phyloP scores from a whole-genome alignment of 805 yeast genomes.

The Kregervanrija fluxuum region DNA sequence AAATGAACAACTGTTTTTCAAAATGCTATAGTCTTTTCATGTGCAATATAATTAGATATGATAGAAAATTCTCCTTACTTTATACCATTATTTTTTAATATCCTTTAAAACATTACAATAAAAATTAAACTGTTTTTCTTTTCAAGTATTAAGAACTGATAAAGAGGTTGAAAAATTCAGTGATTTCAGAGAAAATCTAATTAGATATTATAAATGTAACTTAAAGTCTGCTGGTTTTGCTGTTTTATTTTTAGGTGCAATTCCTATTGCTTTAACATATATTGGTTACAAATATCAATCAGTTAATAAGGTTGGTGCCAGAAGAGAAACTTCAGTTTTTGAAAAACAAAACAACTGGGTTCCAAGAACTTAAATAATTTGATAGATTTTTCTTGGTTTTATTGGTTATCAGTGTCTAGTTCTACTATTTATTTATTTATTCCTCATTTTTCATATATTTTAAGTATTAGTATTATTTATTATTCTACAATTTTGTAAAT shows the following conservation, averaged over 20 bases:
- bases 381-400: background rate
- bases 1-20: no score
- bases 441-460: background rate
- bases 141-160: conserved; percentile 25
- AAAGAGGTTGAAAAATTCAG: conserved; percentile 25
- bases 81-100: no score
- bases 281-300: conserved; percentile 27
- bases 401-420: background rate
- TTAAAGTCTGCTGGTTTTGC: conserved; percentile 24
- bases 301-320: conserved; percentile 20
- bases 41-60: no score
- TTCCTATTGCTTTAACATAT: conserved; percentile 27
- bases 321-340: conserved; percentile 25
- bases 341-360: conserved; percentile 18
- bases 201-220: conserved; percentile 25
- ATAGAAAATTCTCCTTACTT: no score
- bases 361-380: conserved; percentile 19
- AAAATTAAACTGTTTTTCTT: background rate
- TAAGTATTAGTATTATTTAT: background rate
- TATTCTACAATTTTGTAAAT: background rate
- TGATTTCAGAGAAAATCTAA: conserved; percentile 25
- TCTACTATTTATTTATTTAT: conserved; percentile 2
- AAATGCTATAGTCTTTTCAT: no score
- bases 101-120: no score
- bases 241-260: conserved; percentile 23